phyloP scores from a whole-genome alignment of 768 basidiomycete genomes.

The Termitomyces sp. region DNA sequence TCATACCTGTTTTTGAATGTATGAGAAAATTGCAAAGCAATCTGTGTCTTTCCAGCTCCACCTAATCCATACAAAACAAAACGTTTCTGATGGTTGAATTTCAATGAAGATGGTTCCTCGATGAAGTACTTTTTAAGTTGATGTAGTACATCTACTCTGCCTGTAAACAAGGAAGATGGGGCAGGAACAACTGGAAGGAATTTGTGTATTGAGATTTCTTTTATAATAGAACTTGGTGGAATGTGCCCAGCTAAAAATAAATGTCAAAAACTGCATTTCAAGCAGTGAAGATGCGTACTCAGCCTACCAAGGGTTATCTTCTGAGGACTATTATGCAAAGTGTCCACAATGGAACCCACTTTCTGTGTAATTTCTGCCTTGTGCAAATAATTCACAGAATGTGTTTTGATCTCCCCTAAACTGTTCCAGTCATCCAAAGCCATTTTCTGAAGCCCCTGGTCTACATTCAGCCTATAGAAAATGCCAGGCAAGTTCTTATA shows the following conservation, averaged over 20 bases:
- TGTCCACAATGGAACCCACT: not conserved
- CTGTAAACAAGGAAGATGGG: not conserved
- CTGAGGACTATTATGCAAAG: not conserved
- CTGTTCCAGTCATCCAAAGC: not conserved
- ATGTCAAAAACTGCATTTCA: not conserved
- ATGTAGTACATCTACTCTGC: not conserved
- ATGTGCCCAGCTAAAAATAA: not conserved
- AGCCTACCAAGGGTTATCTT: not conserved
- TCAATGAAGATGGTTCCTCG: not conserved
- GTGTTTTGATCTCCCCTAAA: not conserved
- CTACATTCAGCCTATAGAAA: not conserved
- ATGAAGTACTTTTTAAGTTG: not conserved
- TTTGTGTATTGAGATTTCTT: not conserved
- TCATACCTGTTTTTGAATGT: not conserved
- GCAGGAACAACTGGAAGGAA: not conserved
- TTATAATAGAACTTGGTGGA: not conserved
- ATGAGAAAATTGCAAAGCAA: not conserved
- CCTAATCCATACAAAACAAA: not conserved
- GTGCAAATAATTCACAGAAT: not conserved
- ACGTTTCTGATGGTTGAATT: not conserved
- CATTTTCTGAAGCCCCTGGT: not conserved
- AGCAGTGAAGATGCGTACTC: not conserved
- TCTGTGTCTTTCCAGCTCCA: conserved; percentile 2
- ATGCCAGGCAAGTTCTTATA: not conserved
- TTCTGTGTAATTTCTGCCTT: not conserved